Evolutionary conservation across 495 filamentous ascomycete genomes (phyloP).

Genomic region (Daldinia bambusicola): DNA sequence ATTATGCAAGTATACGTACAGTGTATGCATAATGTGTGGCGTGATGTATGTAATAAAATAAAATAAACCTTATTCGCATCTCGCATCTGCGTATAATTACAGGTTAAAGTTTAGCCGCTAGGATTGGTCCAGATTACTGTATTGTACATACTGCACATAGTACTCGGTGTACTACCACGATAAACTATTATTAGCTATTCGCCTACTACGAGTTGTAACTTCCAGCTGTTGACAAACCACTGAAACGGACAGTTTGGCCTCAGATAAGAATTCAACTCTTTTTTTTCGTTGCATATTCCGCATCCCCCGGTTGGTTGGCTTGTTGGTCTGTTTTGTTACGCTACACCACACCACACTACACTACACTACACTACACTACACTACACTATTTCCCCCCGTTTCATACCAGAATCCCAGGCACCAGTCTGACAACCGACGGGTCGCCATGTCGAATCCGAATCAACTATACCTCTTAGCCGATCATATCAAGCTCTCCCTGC

Average conservation of each 20-base stretch:
- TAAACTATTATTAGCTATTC: constrained; percentile 37
- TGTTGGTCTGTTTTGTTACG: not conserved
- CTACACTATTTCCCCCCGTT: not conserved
- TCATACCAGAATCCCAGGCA: constrained; percentile 2
- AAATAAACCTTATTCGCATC: constrained; percentile 28
- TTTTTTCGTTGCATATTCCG: not conserved
- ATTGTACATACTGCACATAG: not conserved
- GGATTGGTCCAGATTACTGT: constrained; percentile 34
- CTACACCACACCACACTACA: not conserved
- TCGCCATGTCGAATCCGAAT: constrained; percentile 64
- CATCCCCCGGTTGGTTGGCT: constrained; percentile 11
- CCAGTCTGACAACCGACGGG: constrained; percentile 11
- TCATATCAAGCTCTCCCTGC: constrained; percentile 79
- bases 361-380: not conserved
- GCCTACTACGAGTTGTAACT: constrained; percentile 2
- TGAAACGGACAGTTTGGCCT: constrained; percentile 26
- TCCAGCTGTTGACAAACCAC: constrained; percentile 11
- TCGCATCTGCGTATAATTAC: constrained; percentile 17
- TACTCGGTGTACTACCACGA: constrained; percentile 6
- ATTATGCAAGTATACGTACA: constrained; percentile 14
- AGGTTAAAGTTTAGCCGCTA: constrained; percentile 16
- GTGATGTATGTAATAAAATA: too few relatives aligned
- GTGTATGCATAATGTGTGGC: constrained; percentile 10
- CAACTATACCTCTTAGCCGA: constrained; percentile 80
- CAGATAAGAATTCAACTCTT: constrained; percentile 8